Base-by-base conservation (phyloP, 1,284 basidiomycete genomes). In the Phaffia rhodozyma region DNA sequence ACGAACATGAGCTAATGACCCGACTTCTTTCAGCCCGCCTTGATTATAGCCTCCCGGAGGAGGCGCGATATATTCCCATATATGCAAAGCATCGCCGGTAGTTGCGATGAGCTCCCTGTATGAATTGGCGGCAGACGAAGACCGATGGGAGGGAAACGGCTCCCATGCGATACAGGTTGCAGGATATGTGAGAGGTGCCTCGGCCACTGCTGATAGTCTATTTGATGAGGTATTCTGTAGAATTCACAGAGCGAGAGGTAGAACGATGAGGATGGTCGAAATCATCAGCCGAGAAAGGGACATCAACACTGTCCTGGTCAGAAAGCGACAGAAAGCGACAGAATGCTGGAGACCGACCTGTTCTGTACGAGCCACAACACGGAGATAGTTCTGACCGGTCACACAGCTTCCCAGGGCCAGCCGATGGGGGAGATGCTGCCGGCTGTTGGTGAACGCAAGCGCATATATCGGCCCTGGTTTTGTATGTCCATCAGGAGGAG, bases 81-180 rank as follows among this genome's bases (percentile, higher is more conserved):
- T 82, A 68, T 91, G 80, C 71, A 97, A 74, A 62, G 89, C 87
- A 73, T 96, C 92, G 29, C 88, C 89, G 0, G 89, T 91, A 5
- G 89, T 93, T 18, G 91, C 92, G 21, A 97, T 79, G 60, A 94
- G 76, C 75, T 96, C 92, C 5, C 48, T 34, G 5, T 43, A 54
- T 7, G 53, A 51, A 6, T 38, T 38, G n/a, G 62, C 53, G 27
- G 60, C 30, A 38, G 27, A 30, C n/a, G 47, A 43, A 9, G 51
- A 25, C n/a, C 50, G 34, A 51, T 34, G 30, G 18, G 53, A 34
- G 38, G 66, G 66, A 16, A 38, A 18, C 9, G 75, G 75, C 65
- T 76, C 75, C 74, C 74, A 77, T 1, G 69, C 75, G 25, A 76
- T 71, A 67, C 75, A 74, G 6, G 76, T 77, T 47, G 75, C 72